Percentiles rank a stretch among this genome's conserved stretches.
These are phyloP conservation scores for Combretum micranthum DNA, from an alignment of 345 rosid species.

Conservation along the genomic window DNA sequence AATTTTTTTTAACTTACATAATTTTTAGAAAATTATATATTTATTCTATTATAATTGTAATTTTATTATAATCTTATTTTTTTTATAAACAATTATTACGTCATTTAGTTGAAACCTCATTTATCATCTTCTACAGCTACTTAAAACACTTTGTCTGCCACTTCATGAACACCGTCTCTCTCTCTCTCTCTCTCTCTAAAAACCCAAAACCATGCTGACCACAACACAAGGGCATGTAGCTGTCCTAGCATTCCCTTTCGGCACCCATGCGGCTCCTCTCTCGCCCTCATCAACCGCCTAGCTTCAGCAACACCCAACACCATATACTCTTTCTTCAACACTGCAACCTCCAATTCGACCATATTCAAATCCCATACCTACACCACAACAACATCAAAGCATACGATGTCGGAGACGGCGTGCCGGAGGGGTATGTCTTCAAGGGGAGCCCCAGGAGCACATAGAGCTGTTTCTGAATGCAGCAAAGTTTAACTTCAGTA, in stretches of 20 bases:
- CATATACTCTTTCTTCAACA: constrained; percentile 9
- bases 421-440: constrained; percentile 19
- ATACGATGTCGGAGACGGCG: constrained; percentile 22
- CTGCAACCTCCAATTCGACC: too few relatives aligned
- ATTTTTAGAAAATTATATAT: too few relatives aligned
- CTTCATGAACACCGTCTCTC: not conserved
- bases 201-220: not conserved
- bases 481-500: constrained; percentile 21
- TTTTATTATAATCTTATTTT: too few relatives aligned
- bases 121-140: too few relatives aligned
- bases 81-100: too few relatives aligned
- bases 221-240: constrained; percentile 22
- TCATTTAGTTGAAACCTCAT: too few relatives aligned
- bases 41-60: too few relatives aligned
- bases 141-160: too few relatives aligned
- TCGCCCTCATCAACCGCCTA: constrained; percentile 23
- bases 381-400: constrained; percentile 13
- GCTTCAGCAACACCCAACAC: constrained; percentile 21
- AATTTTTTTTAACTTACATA: too few relatives aligned
- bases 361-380: not conserved
- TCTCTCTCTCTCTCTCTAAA: not conserved
- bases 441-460: constrained; percentile 24
- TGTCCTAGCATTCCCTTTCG: constrained; percentile 37
- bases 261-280: constrained; percentile 33
- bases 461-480: constrained; percentile 32